phyloP scores from a whole-genome alignment of 208 protist genomes.

The Tritrichomonas foetus region DNA sequence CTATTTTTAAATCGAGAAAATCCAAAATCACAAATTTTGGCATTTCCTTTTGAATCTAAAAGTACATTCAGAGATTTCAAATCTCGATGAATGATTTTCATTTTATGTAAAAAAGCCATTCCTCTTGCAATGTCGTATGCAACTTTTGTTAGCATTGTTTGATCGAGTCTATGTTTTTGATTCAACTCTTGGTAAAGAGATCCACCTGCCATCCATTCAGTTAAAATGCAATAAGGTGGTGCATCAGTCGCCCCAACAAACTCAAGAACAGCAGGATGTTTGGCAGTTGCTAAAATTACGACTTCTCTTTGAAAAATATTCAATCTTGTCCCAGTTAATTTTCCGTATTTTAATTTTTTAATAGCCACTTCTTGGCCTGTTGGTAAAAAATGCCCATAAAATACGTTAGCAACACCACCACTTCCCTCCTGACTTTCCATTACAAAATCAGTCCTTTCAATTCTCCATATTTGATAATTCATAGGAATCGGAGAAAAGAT shows the following conservation, averaged over 20 bases:
- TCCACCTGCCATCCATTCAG: constrained; percentile 37
- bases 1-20: not conserved
- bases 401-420: not conserved
- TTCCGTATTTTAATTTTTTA: not conserved
- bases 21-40: not conserved
- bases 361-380: not conserved
- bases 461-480: not conserved
- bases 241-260: constrained; percentile 11
- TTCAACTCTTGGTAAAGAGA: not conserved
- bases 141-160: not conserved
- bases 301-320: not conserved
- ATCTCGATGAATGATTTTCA: constrained; percentile 24
- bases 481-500: constrained; percentile 34
- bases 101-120: not conserved
- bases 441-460: not conserved
- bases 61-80: constrained; percentile 7
- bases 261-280: not conserved
- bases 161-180: not conserved
- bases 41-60: not conserved
- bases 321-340: not conserved
- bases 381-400: not conserved
- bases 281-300: not conserved
- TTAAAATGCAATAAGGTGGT: constrained; percentile 19
- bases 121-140: not conserved
- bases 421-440: not conserved